A percentile compares a stretch with the other conserved stretches of the same genome.
These are phyloP conservation scores for Sporisorium graminicola DNA, from an alignment of 1,284 basidiomycete genomes.

Conservation along the genomic window DNA sequence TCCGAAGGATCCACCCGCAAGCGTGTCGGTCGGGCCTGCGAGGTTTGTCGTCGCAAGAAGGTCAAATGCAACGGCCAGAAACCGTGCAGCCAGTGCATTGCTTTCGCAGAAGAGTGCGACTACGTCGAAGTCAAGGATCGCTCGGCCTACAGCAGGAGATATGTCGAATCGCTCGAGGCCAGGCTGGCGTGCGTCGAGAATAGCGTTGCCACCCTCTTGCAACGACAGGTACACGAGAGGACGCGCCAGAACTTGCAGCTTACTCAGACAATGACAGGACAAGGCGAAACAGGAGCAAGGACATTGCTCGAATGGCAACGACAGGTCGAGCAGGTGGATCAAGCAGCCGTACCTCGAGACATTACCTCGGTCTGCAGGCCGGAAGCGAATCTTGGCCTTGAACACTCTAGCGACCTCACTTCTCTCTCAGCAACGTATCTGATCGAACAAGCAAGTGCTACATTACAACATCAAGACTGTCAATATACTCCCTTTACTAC, in stretches of 20 bases:
- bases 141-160: constrained; percentile 49
- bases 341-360: neutral
- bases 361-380: neutral
- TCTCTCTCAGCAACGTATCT: constrained; percentile 3
- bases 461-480: neutral
- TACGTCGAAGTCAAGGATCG: constrained; percentile 52
- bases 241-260: neutral
- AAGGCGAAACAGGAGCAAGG: constrained; percentile 8
- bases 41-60: constrained; percentile 56
- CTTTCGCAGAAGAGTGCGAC: constrained; percentile 45
- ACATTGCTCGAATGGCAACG: neutral
- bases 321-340: neutral
- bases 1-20: constrained; percentile 38
- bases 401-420: neutral
- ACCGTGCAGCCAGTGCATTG: constrained; percentile 50
- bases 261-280: neutral
- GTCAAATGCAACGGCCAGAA: constrained; percentile 59
- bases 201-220: neutral
- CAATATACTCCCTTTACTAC: neutral
- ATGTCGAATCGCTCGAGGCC: constrained; percentile 51
- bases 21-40: constrained; percentile 49
- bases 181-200: constrained; percentile 42
- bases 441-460: constrained; percentile 1
- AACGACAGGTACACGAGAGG: neutral
- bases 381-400: neutral